These are phyloP conservation scores for Cryomyces minteri DNA, from an alignment of 495 filamentous ascomycete genomes.

Conservation along the genomic window DNA sequence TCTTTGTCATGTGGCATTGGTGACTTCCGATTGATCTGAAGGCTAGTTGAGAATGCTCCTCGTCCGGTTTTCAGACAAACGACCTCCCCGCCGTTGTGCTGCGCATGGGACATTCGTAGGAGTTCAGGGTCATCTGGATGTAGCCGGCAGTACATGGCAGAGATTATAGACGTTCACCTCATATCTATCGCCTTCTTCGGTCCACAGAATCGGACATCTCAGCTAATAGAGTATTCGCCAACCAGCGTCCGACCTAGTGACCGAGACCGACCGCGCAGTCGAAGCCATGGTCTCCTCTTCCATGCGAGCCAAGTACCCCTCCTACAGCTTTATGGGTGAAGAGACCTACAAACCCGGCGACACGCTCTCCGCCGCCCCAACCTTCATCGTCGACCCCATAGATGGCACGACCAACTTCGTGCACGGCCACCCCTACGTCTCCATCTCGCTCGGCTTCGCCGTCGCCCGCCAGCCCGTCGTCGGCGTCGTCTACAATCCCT, in stretches of 20 bases:
- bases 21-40: no score
- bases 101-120: no score
- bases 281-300: constrained; percentile 51
- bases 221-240: no score
- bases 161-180: no score
- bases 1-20: no score
- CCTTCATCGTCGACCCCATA: constrained; percentile 80
- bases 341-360: constrained; percentile 61
- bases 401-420: constrained; percentile 86
- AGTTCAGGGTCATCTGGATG: no score
- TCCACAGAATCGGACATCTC: no score
- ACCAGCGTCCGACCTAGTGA: constrained; percentile 56
- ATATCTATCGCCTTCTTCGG: no score
- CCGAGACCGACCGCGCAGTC: constrained; percentile 70
- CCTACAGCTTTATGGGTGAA: constrained; percentile 60
- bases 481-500: constrained; percentile 77
- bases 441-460: constrained; percentile 65
- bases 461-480: constrained; percentile 43
- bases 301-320: constrained; percentile 45
- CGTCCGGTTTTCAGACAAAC: no score
- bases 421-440: constrained; percentile 61
- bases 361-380: constrained; percentile 47
- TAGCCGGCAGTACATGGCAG: no score
- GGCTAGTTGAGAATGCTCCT: no score
- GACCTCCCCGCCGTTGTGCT: no score